Evolutionary conservation across 1,284 basidiomycete genomes (phyloP).

Genomic region (Pterulicium gracile): DNA sequence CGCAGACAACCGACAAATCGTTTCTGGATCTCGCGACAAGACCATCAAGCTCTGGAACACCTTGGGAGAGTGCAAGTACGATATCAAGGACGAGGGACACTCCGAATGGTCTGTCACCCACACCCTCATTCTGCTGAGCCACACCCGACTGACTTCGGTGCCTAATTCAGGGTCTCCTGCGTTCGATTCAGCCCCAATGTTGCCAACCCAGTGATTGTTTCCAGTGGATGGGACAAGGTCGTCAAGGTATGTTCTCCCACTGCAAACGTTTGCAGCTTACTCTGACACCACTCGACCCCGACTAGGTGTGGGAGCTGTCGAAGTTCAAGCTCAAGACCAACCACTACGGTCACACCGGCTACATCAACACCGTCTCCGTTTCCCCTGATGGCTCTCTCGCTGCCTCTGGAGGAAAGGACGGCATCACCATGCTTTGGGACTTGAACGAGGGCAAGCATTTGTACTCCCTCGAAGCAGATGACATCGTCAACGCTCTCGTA

Average conservation of each 20-base stretch:
- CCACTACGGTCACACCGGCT: conserved; percentile 99
- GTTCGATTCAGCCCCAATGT: conserved; percentile 99
- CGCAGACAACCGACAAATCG: conserved; percentile 97
- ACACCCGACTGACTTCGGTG: conserved; percentile 5
- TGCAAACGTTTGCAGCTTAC: conserved; percentile 1
- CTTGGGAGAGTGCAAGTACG: conserved; percentile 99
- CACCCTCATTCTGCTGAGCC: background rate
- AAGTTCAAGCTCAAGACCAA: conserved; percentile 99
- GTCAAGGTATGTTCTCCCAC: conserved; percentile 76
- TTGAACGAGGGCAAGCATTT: conserved; percentile 99
- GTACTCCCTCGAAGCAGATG: conserved; percentile 98
- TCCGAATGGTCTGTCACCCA: conserved; percentile 69
- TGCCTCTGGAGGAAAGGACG: conserved; percentile 98
- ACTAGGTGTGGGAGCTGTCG: conserved; percentile 98
- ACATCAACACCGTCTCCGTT: conserved; percentile 98
- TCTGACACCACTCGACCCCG: conserved; percentile 12
- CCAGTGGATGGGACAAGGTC: conserved; percentile 99
- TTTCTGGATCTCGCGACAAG: conserved; percentile 94
- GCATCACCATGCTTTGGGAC: conserved; percentile 99
- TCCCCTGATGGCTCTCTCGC: conserved; percentile 99
- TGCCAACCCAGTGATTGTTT: conserved; percentile 96
- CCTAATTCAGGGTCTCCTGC: conserved; percentile 79
- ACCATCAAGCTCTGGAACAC: conserved; percentile 99
- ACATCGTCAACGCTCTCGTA: conserved; percentile 98
- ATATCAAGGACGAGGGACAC: conserved; percentile 99